phyloP scores from a whole-genome alignment of 108 stramenopile species.

The Nitzschia palea region DNA sequence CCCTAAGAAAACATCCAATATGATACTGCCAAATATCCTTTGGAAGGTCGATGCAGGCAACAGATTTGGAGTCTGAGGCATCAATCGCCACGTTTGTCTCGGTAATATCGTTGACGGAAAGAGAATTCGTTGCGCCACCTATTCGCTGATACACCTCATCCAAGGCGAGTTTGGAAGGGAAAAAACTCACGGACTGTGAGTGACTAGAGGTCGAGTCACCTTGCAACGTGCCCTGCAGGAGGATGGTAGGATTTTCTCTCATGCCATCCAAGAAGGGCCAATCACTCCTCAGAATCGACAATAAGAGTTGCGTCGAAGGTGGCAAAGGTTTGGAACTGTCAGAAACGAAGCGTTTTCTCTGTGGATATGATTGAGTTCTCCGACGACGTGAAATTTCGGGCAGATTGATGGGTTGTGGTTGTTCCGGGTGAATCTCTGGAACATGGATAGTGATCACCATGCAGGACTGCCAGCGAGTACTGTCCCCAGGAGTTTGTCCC shows the following conservation, averaged over 20 bases:
- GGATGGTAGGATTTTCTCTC: neutral
- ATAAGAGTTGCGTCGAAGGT: slow-evolving; percentile 47
- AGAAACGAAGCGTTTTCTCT: slow-evolving; percentile 3
- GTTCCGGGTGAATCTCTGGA: slow-evolving; percentile 19
- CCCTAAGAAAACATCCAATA: slow-evolving; percentile 58
- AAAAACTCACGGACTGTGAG: slow-evolving; percentile 31
- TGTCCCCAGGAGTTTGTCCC: neutral
- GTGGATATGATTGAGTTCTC: neutral
- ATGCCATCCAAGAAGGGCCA: slow-evolving; percentile 47
- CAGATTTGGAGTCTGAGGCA: too few relatives aligned
- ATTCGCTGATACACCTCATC: slow-evolving; percentile 63
- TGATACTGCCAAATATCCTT: slow-evolving; percentile 50
- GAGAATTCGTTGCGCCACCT: slow-evolving; percentile 32
- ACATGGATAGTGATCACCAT: slow-evolving; percentile 51
- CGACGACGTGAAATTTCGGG: neutral
- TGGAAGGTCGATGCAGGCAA: slow-evolving; percentile 26
- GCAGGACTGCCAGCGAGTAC: slow-evolving; percentile 23
- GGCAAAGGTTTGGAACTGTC: slow-evolving; percentile 27
- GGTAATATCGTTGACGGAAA: too few relatives aligned
- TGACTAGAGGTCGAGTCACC: too few relatives aligned
- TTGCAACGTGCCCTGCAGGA: too few relatives aligned
- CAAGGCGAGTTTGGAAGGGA: slow-evolving; percentile 55
- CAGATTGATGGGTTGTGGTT: neutral
- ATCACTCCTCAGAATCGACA: slow-evolving; percentile 65
- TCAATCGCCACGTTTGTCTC: too few relatives aligned